Conservation (phyloP, 495 filamentous ascomycete species). For the Annulohypoxylon maeteangense region DNA sequence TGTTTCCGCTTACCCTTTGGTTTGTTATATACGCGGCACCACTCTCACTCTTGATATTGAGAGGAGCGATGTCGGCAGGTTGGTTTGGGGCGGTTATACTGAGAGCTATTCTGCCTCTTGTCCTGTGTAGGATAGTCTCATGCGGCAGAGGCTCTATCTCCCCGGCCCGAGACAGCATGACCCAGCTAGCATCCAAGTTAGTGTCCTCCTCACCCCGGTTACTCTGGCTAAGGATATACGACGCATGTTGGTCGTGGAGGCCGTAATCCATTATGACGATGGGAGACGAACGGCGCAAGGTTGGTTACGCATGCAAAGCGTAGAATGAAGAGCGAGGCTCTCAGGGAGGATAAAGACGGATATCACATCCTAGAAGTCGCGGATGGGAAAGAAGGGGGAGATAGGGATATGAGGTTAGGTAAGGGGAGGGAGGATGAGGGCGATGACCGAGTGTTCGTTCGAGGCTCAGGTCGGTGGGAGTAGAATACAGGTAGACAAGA, state of each 20-base stretch:
- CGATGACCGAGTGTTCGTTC: constrained; percentile 20
- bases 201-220: constrained; percentile 50
- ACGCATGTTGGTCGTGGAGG: constrained; percentile 59
- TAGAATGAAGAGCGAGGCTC: constrained; percentile 43
- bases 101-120: constrained; percentile 56
- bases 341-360: constrained; percentile 40
- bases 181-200: constrained; percentile 63
- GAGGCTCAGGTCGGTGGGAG: constrained; percentile 32
- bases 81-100: constrained; percentile 57
- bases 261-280: constrained; percentile 56
- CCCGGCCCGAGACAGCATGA: constrained; percentile 62
- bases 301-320: constrained; percentile 22
- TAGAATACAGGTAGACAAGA: constrained; percentile 30
- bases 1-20: constrained; percentile 71
- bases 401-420: constrained; percentile 29
- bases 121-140: constrained; percentile 60
- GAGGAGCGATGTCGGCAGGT: constrained; percentile 55
- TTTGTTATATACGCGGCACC: constrained; percentile 84
- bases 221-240: constrained; percentile 49
- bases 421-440: constrained; percentile 30
- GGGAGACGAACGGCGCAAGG: constrained; percentile 10
- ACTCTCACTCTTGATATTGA: constrained; percentile 58
- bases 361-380: constrained; percentile 43
- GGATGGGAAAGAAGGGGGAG: constrained; percentile 22
- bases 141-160: constrained; percentile 61